Conservation (phyloP, 345 rosid genomes). For the Eucalyptus regnans region DNA sequence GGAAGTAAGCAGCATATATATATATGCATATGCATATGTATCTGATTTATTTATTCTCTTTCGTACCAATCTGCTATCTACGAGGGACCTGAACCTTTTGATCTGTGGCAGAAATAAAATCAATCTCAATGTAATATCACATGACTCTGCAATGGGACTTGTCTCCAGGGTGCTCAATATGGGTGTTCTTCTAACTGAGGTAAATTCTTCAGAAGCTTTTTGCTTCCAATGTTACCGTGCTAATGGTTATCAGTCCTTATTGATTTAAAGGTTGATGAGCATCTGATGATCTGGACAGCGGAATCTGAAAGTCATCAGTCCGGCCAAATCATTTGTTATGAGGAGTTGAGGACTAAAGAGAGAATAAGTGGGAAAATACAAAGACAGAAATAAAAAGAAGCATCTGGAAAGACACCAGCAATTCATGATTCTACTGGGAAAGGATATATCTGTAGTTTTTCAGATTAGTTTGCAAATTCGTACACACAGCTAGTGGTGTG, state of each 20-base stretch:
- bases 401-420: neutral
- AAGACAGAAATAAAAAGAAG: neutral
- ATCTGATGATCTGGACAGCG: neutral
- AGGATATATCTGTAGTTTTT: neutral
- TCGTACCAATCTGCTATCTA: neutral
- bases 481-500: neutral
- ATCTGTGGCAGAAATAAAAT: conserved; percentile 48
- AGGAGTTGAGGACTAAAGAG: neutral
- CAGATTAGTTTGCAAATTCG: neutral
- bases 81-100: neutral
- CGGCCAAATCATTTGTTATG: neutral
- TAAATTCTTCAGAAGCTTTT: neutral
- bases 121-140: conserved; percentile 87
- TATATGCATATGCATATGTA: too few species aligned
- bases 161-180: conserved; percentile 46
- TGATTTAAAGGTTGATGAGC: neutral
- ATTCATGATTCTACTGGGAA: neutral
- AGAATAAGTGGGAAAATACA: neutral
- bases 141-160: conserved; percentile 87
- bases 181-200: conserved; percentile 94
- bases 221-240: neutral
- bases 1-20: conserved; percentile 30
- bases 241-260: neutral
- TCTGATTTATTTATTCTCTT: neutral
- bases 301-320: neutral